Conservation (phyloP, 2,329 filamentous ascomycete species). For the Aschersonia sp. region DNA sequence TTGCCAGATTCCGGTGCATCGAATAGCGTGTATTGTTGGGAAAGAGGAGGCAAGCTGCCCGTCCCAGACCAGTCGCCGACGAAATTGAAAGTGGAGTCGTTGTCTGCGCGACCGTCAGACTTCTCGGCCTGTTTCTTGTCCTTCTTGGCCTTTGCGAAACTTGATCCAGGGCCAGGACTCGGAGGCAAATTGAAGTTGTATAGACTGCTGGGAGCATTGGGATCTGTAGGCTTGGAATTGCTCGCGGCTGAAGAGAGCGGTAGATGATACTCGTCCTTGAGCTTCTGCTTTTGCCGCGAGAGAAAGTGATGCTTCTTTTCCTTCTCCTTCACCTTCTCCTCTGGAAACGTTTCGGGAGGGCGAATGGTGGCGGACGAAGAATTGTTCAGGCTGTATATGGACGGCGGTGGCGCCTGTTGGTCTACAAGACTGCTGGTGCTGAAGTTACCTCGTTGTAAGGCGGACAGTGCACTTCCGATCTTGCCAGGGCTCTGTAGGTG, state of each 20-base stretch:
- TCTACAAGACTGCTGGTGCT: constrained; percentile 60
- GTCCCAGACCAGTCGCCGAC: constrained; percentile 37
- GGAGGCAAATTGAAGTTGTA: constrained; percentile 68
- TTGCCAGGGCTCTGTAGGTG: constrained; percentile 60
- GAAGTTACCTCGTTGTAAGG: constrained; percentile 50
- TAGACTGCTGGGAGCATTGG: constrained; percentile 57
- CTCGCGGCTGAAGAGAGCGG: constrained; percentile 63
- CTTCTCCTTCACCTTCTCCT: constrained; percentile 37
- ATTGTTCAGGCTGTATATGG: constrained; percentile 62
- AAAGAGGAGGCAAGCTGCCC: constrained; percentile 32
- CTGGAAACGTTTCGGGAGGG: constrained; percentile 37
- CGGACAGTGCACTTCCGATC: constrained; percentile 51
- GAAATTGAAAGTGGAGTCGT: constrained; percentile 27
- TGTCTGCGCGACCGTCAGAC: constrained; percentile 35
- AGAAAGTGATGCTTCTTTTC: constrained; percentile 70
- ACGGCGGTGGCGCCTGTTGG: constrained; percentile 31
- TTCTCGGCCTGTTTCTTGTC: constrained; percentile 73
- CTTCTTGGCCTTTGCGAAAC: constrained; percentile 72
- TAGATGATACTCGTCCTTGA: constrained; percentile 60
- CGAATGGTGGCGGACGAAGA: constrained; percentile 65
- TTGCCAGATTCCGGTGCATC: constrained; percentile 41
- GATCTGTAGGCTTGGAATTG: constrained; percentile 64
- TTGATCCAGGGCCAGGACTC: constrained; percentile 50
- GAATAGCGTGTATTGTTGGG: constrained; percentile 29
- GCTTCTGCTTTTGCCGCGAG: constrained; percentile 65